Percentiles rank a stretch among this genome's conserved stretches.
These are phyloP conservation scores for Raffaelea deltoideospora DNA, from an alignment of 2,329 filamentous ascomycete species.

Conservation along the genomic window DNA sequence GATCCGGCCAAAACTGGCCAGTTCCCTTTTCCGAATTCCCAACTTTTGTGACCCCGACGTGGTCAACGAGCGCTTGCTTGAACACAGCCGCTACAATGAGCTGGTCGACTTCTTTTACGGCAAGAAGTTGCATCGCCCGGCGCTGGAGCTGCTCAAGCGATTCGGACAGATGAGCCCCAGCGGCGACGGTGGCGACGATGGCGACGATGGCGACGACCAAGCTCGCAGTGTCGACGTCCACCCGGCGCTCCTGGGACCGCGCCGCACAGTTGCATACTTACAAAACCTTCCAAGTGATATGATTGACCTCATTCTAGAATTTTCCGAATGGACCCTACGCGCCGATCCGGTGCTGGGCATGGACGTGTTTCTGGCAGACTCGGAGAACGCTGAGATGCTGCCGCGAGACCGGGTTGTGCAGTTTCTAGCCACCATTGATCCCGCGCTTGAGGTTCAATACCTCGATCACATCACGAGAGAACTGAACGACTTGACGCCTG, in stretches of 20 bases:
- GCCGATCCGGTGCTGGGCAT: slow-evolving; percentile 63
- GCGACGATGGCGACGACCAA: background rate
- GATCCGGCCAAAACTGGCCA: slow-evolving; percentile 67
- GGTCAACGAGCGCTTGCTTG: slow-evolving; percentile 81
- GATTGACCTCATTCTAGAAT: slow-evolving; percentile 83
- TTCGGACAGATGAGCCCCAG: slow-evolving; percentile 53
- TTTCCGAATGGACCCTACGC: slow-evolving; percentile 73
- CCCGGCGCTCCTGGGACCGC: slow-evolving; percentile 57
- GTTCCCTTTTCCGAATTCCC: slow-evolving; percentile 81
- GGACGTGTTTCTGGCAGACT: slow-evolving; percentile 87
- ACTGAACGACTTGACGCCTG: slow-evolving; percentile 67
- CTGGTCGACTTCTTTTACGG: slow-evolving; percentile 96
- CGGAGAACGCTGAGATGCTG: slow-evolving; percentile 83
- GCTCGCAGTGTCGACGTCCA: background rate
- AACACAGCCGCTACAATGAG: slow-evolving; percentile 79
- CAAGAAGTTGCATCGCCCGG: slow-evolving; percentile 81
- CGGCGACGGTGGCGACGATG: slow-evolving; percentile 7
- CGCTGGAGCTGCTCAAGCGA: slow-evolving; percentile 63
- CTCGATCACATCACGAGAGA: slow-evolving; percentile 84
- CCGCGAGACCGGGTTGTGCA: slow-evolving; percentile 60
- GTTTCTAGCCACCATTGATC: slow-evolving; percentile 58
- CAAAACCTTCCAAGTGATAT: slow-evolving; percentile 75
- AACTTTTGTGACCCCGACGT: slow-evolving; percentile 97
- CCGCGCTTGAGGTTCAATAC: slow-evolving; percentile 61
- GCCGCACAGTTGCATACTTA: slow-evolving; percentile 76